These are phyloP conservation scores for Penicillium hordei DNA, from an alignment of 2,329 filamentous ascomycete genomes.

Conservation along the genomic window DNA sequence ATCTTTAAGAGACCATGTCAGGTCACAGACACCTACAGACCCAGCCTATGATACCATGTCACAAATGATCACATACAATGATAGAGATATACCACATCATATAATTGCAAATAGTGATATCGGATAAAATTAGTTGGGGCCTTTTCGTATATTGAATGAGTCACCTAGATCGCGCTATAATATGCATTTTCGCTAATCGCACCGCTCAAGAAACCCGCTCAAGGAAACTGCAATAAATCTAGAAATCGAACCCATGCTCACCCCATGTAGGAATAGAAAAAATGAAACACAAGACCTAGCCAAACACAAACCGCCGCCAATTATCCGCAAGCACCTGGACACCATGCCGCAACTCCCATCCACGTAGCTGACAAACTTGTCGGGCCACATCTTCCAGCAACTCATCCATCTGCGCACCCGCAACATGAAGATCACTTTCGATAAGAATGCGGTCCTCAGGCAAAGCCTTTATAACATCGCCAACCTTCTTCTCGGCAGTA, in stretches of 20 bases:
- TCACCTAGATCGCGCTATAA: not conserved
- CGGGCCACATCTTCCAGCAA: conserved; percentile 72
- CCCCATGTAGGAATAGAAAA: not conserved
- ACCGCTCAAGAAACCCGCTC: not conserved
- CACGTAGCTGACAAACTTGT: conserved; percentile 74
- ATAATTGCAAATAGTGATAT: conserved; percentile 14
- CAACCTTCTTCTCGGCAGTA: conserved; percentile 54
- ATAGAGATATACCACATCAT: conserved; percentile 25
- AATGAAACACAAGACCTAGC: conserved; percentile 34
- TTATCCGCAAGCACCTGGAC: conserved; percentile 68
- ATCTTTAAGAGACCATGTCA: conserved; percentile 5
- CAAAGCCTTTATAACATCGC: conserved; percentile 67
- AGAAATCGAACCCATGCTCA: not conserved
- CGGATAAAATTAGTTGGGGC: not conserved
- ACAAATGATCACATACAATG: conserved; percentile 18
- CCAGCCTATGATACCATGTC: conserved; percentile 23
- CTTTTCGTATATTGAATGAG: not conserved
- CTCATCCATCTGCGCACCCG: conserved; percentile 77
- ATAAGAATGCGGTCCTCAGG: conserved; percentile 78
- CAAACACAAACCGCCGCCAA: conserved; percentile 75
- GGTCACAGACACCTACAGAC: conserved; percentile 4
- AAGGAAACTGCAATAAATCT: too few species aligned
- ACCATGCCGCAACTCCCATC: conserved; percentile 73
- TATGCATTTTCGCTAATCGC: conserved; percentile 4
- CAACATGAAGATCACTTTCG: conserved; percentile 86